Conservation (phyloP, 208 protist genomes). For the Leptomonas pyrrhocoris region DNA sequence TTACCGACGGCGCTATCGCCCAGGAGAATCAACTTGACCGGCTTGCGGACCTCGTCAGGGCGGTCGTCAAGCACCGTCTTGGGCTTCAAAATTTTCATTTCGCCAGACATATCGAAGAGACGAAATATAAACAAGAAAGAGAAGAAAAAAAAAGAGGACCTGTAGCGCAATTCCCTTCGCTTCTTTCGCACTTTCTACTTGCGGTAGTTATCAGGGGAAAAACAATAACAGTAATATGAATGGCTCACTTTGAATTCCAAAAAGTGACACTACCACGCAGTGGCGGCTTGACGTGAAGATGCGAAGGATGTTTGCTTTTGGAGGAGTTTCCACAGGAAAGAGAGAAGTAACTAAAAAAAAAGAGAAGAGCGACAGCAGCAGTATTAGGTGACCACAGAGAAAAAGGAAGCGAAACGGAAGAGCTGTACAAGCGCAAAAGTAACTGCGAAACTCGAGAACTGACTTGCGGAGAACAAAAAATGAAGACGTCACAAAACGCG, state of each 20-base stretch:
- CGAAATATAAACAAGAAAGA: neutral
- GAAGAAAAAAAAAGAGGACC: constrained; percentile 3
- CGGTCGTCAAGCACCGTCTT: constrained; percentile 82
- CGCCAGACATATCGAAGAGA: constrained; percentile 9
- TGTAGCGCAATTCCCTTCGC: neutral
- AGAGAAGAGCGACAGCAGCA: neutral
- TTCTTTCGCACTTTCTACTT: neutral
- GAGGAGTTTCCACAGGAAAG: neutral
- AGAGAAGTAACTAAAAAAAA: neutral
- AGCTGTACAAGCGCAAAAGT: too few species aligned
- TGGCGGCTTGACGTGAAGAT: too few species aligned
- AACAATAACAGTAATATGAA: neutral
- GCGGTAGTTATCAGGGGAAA: neutral
- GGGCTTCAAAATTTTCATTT: constrained; percentile 51
- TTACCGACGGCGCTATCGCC: constrained; percentile 97
- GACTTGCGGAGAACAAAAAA: too few species aligned
- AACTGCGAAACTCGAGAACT: too few species aligned
- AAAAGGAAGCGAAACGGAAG: neutral
- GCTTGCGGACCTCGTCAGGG: constrained; percentile 71
- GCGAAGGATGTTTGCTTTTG: too few species aligned
- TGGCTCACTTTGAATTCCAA: neutral
- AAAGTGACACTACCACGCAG: neutral
- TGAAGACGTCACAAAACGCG: too few species aligned
- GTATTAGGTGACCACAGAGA: neutral
- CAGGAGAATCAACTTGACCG: constrained; percentile 94